Percentiles rank a stretch among this genome's conserved stretches.
Evolutionary conservation across 805 yeast species (phyloP).

Genomic region (Suhomyces pyralidae): DNA sequence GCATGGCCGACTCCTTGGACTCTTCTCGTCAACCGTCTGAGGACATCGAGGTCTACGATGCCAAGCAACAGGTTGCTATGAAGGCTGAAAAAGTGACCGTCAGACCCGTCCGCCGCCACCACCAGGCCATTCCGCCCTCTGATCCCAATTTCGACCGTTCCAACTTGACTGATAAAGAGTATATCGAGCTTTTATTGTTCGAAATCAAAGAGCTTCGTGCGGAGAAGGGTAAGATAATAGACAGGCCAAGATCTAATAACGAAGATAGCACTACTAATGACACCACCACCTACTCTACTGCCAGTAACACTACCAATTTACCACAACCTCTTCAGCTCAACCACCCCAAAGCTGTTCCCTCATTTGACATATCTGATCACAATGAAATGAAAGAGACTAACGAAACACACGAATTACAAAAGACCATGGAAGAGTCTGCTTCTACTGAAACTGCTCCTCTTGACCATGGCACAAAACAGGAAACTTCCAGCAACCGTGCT

Average conservation of each 20-base stretch:
- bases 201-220: conserved; percentile 36
- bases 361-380: background rate
- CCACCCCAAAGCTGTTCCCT: background rate
- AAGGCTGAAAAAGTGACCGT: background rate
- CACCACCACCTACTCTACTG: too few relatives aligned
- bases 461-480: too few relatives aligned
- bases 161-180: conserved; percentile 25
- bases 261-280: background rate
- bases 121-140: conserved; percentile 24
- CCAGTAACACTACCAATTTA: background rate
- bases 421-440: background rate
- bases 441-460: background rate
- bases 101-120: background rate
- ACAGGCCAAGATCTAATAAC: background rate
- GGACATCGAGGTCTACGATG: background rate
- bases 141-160: conserved; percentile 35
- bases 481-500: too few relatives aligned
- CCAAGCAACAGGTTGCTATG: background rate
- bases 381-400: background rate
- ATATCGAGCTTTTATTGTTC: conserved; percentile 32
- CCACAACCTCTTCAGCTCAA: background rate
- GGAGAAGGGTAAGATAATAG: background rate
- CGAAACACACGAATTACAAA: background rate
- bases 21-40: background rate
- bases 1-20: background rate